Conservation (phyloP, 495 filamentous ascomycete species). For the Lophiostoma macrostomum region DNA sequence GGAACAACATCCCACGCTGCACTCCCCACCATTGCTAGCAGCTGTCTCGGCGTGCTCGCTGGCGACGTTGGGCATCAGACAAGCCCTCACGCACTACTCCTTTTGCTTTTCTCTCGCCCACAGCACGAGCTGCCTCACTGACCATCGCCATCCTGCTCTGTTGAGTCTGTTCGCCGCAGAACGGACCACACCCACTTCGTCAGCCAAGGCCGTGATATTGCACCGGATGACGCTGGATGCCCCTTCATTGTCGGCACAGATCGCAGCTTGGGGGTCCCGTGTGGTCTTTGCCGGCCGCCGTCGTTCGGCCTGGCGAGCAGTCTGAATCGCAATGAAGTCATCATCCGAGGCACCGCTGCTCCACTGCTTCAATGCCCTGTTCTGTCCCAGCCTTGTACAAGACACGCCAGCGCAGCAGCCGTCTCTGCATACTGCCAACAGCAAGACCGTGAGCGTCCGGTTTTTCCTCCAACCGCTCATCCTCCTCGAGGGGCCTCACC, state of each 20-base stretch:
- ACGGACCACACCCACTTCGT: constrained; percentile 7
- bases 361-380: background rate
- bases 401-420: too few relatives aligned
- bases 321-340: background rate
- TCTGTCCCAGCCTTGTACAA: too few relatives aligned
- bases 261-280: background rate
- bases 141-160: too few relatives aligned
- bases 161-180: too few relatives aligned
- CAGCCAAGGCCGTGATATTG: constrained; percentile 29
- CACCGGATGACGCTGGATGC: constrained; percentile 1
- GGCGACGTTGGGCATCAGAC: background rate
- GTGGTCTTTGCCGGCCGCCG: background rate
- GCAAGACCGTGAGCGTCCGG: background rate
- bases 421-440: constrained; percentile 11
- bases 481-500: constrained; percentile 27
- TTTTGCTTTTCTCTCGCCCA: constrained; percentile 1
- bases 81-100: background rate
- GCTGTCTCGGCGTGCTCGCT: background rate
- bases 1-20: too few relatives aligned
- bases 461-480: constrained; percentile 13
- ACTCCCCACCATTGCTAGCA: background rate
- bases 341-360: background rate
- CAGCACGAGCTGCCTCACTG: constrained; percentile 5
- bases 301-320: constrained; percentile 11
- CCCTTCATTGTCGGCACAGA: constrained; percentile 23